phyloP scores from a whole-genome alignment of 2,329 filamentous ascomycete species.

The Botrytis porri region DNA sequence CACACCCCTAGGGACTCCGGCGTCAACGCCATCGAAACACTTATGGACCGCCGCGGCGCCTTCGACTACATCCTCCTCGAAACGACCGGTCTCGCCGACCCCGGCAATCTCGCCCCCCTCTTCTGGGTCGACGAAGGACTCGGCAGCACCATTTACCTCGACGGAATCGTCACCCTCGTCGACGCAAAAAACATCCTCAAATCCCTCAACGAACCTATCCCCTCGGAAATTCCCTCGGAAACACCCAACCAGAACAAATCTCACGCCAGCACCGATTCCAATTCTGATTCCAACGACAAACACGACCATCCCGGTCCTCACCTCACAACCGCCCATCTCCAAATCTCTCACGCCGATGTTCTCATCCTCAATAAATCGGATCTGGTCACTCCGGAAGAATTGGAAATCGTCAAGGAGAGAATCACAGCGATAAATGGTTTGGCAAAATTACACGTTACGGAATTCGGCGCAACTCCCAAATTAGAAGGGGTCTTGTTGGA shows the following conservation, averaged over 20 bases:
- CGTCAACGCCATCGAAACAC: constrained; percentile 88
- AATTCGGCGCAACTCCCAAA: constrained; percentile 73
- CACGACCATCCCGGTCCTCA: constrained; percentile 55
- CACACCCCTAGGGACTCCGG: constrained; percentile 68
- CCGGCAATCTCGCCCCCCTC: constrained; percentile 88
- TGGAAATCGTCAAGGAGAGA: constrained; percentile 66
- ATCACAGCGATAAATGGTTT: constrained; percentile 85
- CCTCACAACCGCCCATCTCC: constrained; percentile 89
- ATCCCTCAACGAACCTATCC: constrained; percentile 70
- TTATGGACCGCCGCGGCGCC: constrained; percentile 89
- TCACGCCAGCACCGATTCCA: constrained; percentile 42
- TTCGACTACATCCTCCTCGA: constrained; percentile 98
- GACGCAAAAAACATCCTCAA: constrained; percentile 90
- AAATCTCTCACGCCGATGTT: constrained; percentile 95
- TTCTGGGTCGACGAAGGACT: constrained; percentile 98
- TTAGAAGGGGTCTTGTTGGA: constrained; percentile 86
- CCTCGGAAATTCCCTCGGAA: constrained; percentile 50
- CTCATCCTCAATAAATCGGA: constrained; percentile 93
- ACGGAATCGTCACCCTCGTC: constrained; percentile 93
- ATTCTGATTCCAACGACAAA: not conserved
- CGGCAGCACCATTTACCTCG: constrained; percentile 91
- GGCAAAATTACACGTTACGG: constrained; percentile 78
- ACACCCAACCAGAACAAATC: constrained; percentile 12
- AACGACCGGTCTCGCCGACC: constrained; percentile 92
- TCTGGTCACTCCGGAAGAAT: constrained; percentile 67